Conservation (phyloP, 495 filamentous ascomycete genomes). For the Penicillium robsamsonii region DNA sequence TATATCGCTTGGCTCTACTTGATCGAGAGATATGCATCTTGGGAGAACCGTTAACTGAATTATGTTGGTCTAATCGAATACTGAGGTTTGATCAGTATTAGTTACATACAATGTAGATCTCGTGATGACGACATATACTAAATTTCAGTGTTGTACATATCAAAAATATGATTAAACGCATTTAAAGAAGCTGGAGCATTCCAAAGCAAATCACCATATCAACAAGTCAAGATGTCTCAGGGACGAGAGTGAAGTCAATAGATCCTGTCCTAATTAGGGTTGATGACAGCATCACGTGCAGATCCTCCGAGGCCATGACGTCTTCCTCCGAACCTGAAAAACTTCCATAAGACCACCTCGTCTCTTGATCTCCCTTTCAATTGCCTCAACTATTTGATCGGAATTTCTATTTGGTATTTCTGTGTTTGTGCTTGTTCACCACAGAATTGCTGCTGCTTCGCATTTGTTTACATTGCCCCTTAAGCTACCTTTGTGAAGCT, state of each 20-base stretch:
- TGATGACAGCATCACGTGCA: conserved; percentile 21
- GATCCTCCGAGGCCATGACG: conserved; percentile 30
- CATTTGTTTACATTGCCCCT: conserved; percentile 23
- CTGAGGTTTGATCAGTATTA: too few relatives aligned
- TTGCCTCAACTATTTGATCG: conserved; percentile 11
- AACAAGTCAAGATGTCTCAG: neutral
- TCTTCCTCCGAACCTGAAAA: conserved; percentile 29
- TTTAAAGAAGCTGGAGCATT: neutral
- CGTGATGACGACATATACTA: neutral
- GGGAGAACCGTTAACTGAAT: neutral
- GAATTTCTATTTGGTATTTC: neutral
- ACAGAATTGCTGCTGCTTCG: neutral
- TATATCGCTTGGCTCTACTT: neutral
- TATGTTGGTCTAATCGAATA: neutral
- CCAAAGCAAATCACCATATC: neutral
- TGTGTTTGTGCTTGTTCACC: neutral
- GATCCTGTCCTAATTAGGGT: neutral
- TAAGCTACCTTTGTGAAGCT: conserved; percentile 18
- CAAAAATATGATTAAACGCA: neutral
- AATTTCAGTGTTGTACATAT: neutral
- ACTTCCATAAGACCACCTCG: conserved; percentile 33
- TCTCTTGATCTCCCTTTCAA: conserved; percentile 14
- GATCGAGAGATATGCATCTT: neutral
- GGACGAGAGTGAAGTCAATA: neutral
- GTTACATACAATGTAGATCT: neutral